Evolutionary conservation across 768 basidiomycete species (phyloP).

Genomic region (Hygrocybe coccinea): DNA sequence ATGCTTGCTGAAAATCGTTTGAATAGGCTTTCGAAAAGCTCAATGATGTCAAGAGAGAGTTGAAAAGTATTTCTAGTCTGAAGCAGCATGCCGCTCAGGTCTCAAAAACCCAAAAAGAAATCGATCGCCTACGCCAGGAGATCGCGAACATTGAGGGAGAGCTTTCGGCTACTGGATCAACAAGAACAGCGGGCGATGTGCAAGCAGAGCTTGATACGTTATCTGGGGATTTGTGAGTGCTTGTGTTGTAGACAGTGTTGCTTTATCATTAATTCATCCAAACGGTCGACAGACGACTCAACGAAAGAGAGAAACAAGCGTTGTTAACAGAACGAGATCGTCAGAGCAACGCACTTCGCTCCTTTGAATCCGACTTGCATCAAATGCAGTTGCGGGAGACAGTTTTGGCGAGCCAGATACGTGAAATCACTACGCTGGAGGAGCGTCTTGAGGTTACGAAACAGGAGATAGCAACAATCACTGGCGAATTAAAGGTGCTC

Average conservation of each 20-base stretch:
- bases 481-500: slow-evolving; percentile 47
- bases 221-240: slow-evolving; percentile 57
- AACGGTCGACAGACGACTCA: slow-evolving; percentile 45
- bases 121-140: slow-evolving; percentile 56
- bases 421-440: slow-evolving; percentile 55
- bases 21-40: slow-evolving; percentile 50
- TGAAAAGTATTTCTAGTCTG: slow-evolving; percentile 55
- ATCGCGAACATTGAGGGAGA: slow-evolving; percentile 61
- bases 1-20: neutral
- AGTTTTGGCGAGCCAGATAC: slow-evolving; percentile 51
- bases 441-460: slow-evolving; percentile 54
- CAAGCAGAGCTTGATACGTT: slow-evolving; percentile 69
- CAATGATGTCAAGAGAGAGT: slow-evolving; percentile 49
- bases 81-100: slow-evolving; percentile 60
- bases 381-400: slow-evolving; percentile 57
- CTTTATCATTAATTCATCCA: neutral
- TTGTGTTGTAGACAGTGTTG: neutral
- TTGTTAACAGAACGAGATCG: slow-evolving; percentile 60
- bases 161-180: slow-evolving; percentile 66
- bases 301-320: slow-evolving; percentile 58
- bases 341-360: slow-evolving; percentile 46
- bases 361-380: slow-evolving; percentile 58
- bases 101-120: slow-evolving; percentile 53
- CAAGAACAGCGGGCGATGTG: slow-evolving; percentile 81
- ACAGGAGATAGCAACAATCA: slow-evolving; percentile 46